Base-by-base conservation (phyloP, 1,139 yeast species). In the Candida albicans region DNA sequence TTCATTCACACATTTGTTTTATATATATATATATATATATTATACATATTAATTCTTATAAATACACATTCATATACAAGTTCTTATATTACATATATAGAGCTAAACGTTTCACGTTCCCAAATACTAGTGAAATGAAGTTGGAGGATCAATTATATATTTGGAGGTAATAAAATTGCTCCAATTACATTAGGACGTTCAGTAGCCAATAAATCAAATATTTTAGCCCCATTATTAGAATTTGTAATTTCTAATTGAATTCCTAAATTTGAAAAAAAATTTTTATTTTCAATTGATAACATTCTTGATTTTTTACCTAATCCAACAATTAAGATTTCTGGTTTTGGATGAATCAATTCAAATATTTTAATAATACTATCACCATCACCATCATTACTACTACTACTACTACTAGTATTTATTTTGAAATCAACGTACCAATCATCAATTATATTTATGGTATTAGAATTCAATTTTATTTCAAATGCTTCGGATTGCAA, bases 171-270 rank as follows among this genome's bases (percentile, higher is more conserved):
- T 42, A 87, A 63, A 31, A 87, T 64, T 0, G 87, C 93, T 1
- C 83, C 89, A 25, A 87, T 80, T 26, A 79, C 81, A 27, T 74
- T 70, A 0, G 95, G 90, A 51, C 96, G 70, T 56, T 88, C 96
- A 0, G 93, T 86, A 3, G 95, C 89, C 47, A 87, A 65, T 40
- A 87, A 64, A 55, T 87, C 95, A 64, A 79, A 88, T 48, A 78
- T 81, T 49, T 79, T 78, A 4, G 88, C 93, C 0, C 90, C 88
- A 53, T 80, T 81, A 50, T 64, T 65, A 2, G 88, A 82, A 55
- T 82, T 86, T 31, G 88, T 79, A 2, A 83, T 68, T 53, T 87
- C 95, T 22, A 83, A 62, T 56, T 82, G 84, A 27, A 86, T 79
- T 0, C 95, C 96, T 45, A 84, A 64, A 2, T 69, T 61, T 13